Conservation (phyloP, 441 rosid genomes). For the Aleurites moluccanus region DNA sequence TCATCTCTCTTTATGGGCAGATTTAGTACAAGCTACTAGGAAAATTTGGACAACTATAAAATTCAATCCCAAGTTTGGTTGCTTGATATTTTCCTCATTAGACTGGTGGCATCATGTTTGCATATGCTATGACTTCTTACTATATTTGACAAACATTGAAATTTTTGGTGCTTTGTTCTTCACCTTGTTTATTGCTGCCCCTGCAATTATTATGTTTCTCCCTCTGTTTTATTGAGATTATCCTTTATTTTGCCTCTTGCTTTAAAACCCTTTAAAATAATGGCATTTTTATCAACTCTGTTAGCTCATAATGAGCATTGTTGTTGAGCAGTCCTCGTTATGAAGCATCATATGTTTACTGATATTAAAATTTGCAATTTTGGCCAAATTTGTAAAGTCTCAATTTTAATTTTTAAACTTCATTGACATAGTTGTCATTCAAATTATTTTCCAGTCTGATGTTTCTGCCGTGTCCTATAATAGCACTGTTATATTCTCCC, state of each 20-base stretch:
- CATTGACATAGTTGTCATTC: not conserved
- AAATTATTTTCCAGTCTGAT: not conserved
- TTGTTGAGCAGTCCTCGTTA: not conserved
- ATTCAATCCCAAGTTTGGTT: no score
- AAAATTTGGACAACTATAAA: not conserved
- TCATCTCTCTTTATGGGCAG: not conserved
- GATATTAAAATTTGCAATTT: not conserved
- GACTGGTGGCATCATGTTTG: not conserved
- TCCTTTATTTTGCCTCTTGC: not conserved
- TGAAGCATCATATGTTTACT: not conserved
- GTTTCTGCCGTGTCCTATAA: not conserved
- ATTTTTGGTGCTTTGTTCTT: not conserved
- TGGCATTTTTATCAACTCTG: not conserved
- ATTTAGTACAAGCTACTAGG: not conserved
- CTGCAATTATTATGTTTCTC: not conserved
- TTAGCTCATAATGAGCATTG: not conserved
- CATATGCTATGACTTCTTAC: not conserved
- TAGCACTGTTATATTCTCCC: not conserved
- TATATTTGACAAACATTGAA: not conserved
- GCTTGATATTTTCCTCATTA: no score
- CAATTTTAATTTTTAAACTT: not conserved
- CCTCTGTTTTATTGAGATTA: not conserved
- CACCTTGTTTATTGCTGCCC: not conserved
- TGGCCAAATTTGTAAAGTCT: not conserved
- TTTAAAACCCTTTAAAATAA: not conserved